Conservation (phyloP, 2,329 filamentous ascomycete species). For the Chalaropsis thielavioides region DNA sequence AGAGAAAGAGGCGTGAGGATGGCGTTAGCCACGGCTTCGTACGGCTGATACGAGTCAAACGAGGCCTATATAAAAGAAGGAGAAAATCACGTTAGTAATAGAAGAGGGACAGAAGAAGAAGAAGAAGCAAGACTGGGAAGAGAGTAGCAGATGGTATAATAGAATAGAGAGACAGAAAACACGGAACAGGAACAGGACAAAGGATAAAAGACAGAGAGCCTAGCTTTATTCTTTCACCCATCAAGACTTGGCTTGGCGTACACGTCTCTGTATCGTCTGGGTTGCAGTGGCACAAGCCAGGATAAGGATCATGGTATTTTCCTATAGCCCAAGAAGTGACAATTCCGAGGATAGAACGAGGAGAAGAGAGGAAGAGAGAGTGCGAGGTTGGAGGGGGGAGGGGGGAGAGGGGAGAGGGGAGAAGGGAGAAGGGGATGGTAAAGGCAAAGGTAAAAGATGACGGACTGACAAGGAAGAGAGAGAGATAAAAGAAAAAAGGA, state of each 20-base stretch:
- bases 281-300: not conserved
- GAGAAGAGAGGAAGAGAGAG: not conserved
- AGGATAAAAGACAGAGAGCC: not conserved
- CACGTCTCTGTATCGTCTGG: not conserved
- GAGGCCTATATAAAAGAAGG: constrained; percentile 25
- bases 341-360: not conserved
- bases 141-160: not conserved
- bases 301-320: not conserved
- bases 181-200: not conserved
- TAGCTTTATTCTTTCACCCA: not conserved
- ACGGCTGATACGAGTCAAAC: constrained; percentile 27
- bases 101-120: not conserved
- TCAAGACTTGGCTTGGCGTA: not conserved
- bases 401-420: not conserved
- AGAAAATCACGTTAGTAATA: not conserved
- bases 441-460: not conserved
- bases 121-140: not conserved
- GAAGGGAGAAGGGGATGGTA: not conserved
- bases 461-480: not conserved
- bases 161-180: not conserved
- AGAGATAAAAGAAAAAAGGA: not conserved
- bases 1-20: constrained; percentile 32
- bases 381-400: not conserved
- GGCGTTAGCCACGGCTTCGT: constrained; percentile 24
- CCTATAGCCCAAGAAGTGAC: not conserved